These are phyloP conservation scores for Kwoniella sp. DNA, from an alignment of 768 basidiomycete species.

Conservation along the genomic window DNA sequence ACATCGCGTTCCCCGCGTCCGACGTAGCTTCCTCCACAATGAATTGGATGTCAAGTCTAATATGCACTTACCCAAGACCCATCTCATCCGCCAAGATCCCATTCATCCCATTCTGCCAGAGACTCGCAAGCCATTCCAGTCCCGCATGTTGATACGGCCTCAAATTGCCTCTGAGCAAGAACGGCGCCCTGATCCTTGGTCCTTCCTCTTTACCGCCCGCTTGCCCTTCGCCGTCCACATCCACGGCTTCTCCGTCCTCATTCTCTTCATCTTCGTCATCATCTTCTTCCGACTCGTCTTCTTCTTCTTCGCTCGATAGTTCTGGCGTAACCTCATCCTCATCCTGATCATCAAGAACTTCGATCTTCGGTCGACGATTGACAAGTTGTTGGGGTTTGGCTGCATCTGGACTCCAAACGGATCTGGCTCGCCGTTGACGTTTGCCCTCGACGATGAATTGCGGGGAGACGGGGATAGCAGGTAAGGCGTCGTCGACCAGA, in stretches of 20 bases:
- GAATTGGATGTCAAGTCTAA: background rate
- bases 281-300: conserved; percentile 19
- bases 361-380: conserved; percentile 32
- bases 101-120: conserved; percentile 58
- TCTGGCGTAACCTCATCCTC: conserved; percentile 20
- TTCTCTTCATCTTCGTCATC: too few relatives aligned
- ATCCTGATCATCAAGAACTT: conserved; percentile 30
- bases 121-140: conserved; percentile 59
- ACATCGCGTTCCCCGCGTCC: too few relatives aligned
- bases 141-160: conserved; percentile 60
- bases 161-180: conserved; percentile 58
- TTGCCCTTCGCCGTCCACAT: conserved; percentile 21
- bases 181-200: conserved; percentile 52
- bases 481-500: conserved; percentile 29
- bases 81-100: conserved; percentile 77
- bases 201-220: conserved; percentile 23
- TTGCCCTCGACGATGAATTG: conserved; percentile 38
- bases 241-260: too few relatives aligned
- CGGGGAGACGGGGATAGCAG: background rate
- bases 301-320: conserved; percentile 17
- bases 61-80: conserved; percentile 78
- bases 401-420: conserved; percentile 46
- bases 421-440: conserved; percentile 37
- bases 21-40: too few relatives aligned
- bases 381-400: conserved; percentile 26